Evolutionary conservation across 2,329 filamentous ascomycete species (phyloP).

Genomic region (Colletotrichum limetticola): DNA sequence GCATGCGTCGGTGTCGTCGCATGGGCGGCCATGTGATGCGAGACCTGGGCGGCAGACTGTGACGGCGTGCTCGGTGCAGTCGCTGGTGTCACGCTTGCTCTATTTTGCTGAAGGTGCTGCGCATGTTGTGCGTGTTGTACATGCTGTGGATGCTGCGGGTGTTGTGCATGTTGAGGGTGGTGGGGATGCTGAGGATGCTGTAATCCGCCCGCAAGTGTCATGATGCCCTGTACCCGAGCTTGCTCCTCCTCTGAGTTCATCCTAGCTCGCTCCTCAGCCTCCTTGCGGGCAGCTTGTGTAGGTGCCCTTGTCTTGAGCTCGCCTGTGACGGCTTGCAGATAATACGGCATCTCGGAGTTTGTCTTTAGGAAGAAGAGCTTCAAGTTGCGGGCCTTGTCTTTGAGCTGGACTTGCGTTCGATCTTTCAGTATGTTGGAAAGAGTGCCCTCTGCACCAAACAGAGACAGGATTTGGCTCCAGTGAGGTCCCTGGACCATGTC

Average conservation of each 20-base stretch:
- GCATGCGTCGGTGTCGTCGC: conserved; percentile 25
- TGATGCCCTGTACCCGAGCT: conserved; percentile 69
- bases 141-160: neutral
- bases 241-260: conserved; percentile 69
- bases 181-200: conserved; percentile 44
- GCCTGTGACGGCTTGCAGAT: conserved; percentile 87
- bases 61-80: conserved; percentile 21
- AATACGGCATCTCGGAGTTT: conserved; percentile 89
- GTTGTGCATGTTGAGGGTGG: neutral
- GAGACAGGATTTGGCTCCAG: conserved; percentile 89
- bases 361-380: conserved; percentile 94
- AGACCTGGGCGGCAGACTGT: conserved; percentile 27
- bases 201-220: conserved; percentile 64
- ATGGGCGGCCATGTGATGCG: conserved; percentile 23
- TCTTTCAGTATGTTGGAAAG: conserved; percentile 88
- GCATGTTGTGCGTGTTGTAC: neutral
- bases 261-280: conserved; percentile 72
- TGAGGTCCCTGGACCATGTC: conserved; percentile 91
- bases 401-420: conserved; percentile 89
- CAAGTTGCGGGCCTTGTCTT: conserved; percentile 90
- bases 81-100: conserved; percentile 22
- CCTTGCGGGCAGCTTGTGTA: conserved; percentile 75
- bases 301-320: conserved; percentile 89
- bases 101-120: conserved; percentile 30
- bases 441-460: conserved; percentile 84